phyloP scores from a whole-genome alignment of 768 basidiomycete species.

The Fomitopsis pulvina region DNA sequence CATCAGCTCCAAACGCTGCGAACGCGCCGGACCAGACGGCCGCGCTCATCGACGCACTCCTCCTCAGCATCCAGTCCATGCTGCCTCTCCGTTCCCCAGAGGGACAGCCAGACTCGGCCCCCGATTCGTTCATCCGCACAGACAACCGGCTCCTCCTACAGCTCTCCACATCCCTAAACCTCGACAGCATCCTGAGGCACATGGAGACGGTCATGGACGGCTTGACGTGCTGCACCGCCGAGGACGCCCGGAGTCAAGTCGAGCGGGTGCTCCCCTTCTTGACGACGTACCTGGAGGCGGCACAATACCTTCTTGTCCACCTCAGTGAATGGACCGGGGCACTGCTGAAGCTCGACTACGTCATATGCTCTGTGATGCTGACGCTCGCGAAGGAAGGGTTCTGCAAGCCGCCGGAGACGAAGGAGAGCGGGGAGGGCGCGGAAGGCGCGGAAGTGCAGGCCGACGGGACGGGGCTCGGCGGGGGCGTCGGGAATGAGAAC shows the following conservation, averaged over 20 bases:
- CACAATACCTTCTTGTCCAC: conserved; percentile 46
- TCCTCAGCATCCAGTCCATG: conserved; percentile 61
- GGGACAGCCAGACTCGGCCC: conserved; percentile 1
- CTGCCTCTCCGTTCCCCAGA: conserved; percentile 21
- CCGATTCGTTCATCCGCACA: conserved; percentile 46
- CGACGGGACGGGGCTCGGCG: conserved; percentile 83
- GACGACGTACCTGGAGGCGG: conserved; percentile 50
- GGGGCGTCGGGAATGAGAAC: conserved; percentile 79
- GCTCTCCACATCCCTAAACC: conserved; percentile 42
- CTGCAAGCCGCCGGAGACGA: conserved; percentile 78
- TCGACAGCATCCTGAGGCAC: conserved; percentile 35
- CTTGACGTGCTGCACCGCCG: conserved; percentile 30
- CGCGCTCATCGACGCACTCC: conserved; percentile 50
- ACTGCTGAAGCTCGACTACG: conserved; percentile 77
- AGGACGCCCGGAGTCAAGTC: conserved; percentile 28
- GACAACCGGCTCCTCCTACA: conserved; percentile 38
- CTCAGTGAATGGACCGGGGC: conserved; percentile 65
- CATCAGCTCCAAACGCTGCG: not conserved
- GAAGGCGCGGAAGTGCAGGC: conserved; percentile 43
- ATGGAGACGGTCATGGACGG: conserved; percentile 33
- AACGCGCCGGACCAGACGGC: conserved; percentile 24
- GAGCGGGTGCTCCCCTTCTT: conserved; percentile 71
- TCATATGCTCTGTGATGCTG: conserved; percentile 67
- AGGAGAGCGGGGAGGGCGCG: conserved; percentile 43
- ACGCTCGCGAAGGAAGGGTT: conserved; percentile 83